Evolutionary conservation across 257 asterid genomes (phyloP).

Genomic region (Ajuga chamaepitys): DNA sequence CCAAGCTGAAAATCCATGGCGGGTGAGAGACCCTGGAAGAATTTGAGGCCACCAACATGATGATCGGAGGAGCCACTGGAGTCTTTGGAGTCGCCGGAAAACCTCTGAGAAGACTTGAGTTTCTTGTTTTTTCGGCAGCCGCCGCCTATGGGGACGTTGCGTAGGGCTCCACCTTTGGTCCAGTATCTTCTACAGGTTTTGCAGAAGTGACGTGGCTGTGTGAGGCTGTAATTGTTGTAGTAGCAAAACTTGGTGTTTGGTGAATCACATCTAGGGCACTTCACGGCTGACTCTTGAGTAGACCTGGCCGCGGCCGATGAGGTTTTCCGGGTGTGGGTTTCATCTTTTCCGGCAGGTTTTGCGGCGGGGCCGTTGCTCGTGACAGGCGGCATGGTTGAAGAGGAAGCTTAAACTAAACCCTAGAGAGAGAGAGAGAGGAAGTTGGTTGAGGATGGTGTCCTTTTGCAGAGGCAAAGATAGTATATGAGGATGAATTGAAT

Average conservation of each 20-base stretch:
- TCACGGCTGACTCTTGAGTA: constrained; percentile 35
- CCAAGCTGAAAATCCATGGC: constrained; percentile 66
- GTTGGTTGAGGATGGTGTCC: constrained; percentile 29
- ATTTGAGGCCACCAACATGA: constrained; percentile 34
- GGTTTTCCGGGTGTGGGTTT: constrained; percentile 16
- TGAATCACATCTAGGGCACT: constrained; percentile 75
- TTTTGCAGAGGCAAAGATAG: constrained; percentile 35
- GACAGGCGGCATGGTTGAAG: constrained; percentile 14
- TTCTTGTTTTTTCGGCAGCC: constrained; percentile 60
- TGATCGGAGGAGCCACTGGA: constrained; percentile 25
- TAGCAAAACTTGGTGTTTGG: constrained; percentile 70
- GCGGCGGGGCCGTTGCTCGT: constrained; percentile 8
- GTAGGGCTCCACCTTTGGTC: constrained; percentile 72
- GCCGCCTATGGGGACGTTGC: constrained; percentile 73
- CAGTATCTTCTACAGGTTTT: constrained; percentile 69
- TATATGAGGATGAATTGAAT: constrained; percentile 21
- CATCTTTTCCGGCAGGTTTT: constrained; percentile 26
- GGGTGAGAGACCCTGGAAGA: constrained; percentile 49
- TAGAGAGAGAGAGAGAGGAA: constrained; percentile 9
- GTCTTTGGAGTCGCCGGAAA: constrained; percentile 32
- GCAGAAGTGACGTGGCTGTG: constrained; percentile 74
- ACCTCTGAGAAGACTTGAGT: constrained; percentile 26
- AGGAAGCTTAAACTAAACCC: background rate
- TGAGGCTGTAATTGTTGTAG: constrained; percentile 67
- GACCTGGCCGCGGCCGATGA: constrained; percentile 1